Evolutionary conservation across 1,139 yeast genomes (phyloP).

Genomic region (Saccharomyces hybrid): DNA sequence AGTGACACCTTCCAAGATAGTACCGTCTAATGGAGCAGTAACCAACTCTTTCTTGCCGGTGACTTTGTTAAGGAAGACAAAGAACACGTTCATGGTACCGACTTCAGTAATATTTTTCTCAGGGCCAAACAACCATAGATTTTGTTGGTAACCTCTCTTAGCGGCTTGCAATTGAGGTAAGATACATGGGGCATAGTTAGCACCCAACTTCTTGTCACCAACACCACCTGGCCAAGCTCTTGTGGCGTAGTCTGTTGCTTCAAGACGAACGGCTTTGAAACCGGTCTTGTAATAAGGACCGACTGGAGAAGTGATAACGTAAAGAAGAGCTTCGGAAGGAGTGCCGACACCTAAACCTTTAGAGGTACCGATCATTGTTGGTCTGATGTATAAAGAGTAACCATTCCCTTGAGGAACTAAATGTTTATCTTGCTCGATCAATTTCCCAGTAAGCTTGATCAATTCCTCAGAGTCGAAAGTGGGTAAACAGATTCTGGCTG

Average conservation of each 20-base stretch:
- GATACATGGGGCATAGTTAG: slow-evolving; percentile 91
- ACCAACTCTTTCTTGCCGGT: slow-evolving; percentile 83
- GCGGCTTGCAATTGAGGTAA: slow-evolving; percentile 85
- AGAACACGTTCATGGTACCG: slow-evolving; percentile 92
- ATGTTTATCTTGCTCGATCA: slow-evolving; percentile 60
- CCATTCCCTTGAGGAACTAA: slow-evolving; percentile 79
- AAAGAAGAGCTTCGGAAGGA: slow-evolving; percentile 73
- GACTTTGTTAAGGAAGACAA: slow-evolving; percentile 58
- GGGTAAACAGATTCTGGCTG: slow-evolving; percentile 80
- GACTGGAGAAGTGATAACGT: slow-evolving; percentile 84
- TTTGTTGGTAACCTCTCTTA: slow-evolving; percentile 79
- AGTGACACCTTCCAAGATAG: slow-evolving; percentile 91
- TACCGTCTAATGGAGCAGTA: slow-evolving; percentile 93
- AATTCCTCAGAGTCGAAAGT: slow-evolving; percentile 70
- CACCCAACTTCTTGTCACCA: slow-evolving; percentile 91
- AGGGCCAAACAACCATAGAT: slow-evolving; percentile 89
- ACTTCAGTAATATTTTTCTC: slow-evolving; percentile 87
- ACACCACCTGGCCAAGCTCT: slow-evolving; percentile 99
- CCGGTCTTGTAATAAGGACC: slow-evolving; percentile 87
- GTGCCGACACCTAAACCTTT: slow-evolving; percentile 73
- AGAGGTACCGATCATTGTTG: slow-evolving; percentile 87
- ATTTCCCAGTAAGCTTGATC: slow-evolving; percentile 61
- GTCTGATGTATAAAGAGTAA: slow-evolving; percentile 83
- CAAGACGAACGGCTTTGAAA: slow-evolving; percentile 83
- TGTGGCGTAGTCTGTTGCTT: slow-evolving; percentile 88